Evolutionary conservation across 2,329 filamentous ascomycete genomes (phyloP), one percentile per base, ranked within the genome.

Genomic region (Fusarium sp.): DNA sequence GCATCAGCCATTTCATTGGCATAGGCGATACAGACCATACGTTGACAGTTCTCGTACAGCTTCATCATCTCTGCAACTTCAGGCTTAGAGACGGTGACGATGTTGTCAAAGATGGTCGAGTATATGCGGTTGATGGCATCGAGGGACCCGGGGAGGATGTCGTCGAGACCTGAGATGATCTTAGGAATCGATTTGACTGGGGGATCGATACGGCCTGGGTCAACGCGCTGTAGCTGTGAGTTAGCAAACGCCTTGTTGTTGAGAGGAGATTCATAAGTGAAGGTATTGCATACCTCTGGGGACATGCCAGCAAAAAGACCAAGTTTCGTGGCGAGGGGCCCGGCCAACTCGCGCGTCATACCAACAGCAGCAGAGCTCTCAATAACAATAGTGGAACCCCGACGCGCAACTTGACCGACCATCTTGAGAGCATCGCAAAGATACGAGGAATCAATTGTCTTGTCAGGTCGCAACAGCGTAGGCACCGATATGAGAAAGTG

Each of bases 61-160:
- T 63, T 60, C 18, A 41, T 63, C 59, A 63, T 63, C 33, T 63
- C 51, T 1, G 59, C 59, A 5, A 57, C 59, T 31, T 63, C 59
- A 14, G 59, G 51, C 7, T 55, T 57, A 0, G 59, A 47, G 4
- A 63, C 49, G 3, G 41, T 28, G n/a, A 63, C 18, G 15, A 45
- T 33, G 3, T 17, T 31, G 9, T 63, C 24, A 5, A 63, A 63
- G 5, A 63, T 26, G 10, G 31, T 36, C 5, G 38, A 38, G 26
- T 63, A 63, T 45, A 57, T 31, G 13, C 26, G 33, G 22, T 38
- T 20, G 20, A 57, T 63, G 9, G 33, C 33, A 24, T 63, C 4
- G 4, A 47, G 42, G 5, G 39, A 45, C 15, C 59, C 41, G 5
- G 51, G 41, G 13, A 57, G 20, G 10, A 63, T 56, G 5, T 63